phyloP scores from a whole-genome alignment of 2,329 filamentous ascomycete species.

The Penicillium sp. region DNA sequence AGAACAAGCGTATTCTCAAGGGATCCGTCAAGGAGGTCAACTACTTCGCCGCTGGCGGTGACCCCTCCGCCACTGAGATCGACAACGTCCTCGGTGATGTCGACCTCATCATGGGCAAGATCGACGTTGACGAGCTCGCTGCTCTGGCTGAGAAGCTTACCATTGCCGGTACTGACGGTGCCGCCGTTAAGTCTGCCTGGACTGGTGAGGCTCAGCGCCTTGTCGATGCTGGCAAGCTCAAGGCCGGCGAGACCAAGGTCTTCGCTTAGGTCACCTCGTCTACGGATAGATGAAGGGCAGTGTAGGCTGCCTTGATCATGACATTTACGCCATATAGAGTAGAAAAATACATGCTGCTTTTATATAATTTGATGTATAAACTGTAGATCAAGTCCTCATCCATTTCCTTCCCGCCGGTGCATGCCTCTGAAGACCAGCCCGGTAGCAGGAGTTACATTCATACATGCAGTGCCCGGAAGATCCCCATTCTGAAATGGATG shows the following conservation, averaged over 20 bases:
- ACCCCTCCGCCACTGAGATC: constrained; percentile 70
- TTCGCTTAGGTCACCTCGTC: constrained; percentile 29
- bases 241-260: constrained; percentile 73
- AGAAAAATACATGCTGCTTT: constrained; percentile 10
- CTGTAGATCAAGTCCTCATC: too few relatives aligned
- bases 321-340: constrained; percentile 18
- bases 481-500: too few relatives aligned
- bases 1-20: constrained; percentile 98
- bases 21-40: constrained; percentile 94
- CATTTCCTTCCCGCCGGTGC: too few relatives aligned
- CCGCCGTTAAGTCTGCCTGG: constrained; percentile 84
- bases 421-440: too few relatives aligned
- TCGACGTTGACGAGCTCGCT: constrained; percentile 87
- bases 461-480: too few relatives aligned
- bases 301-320: constrained; percentile 11
- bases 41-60: constrained; percentile 78
- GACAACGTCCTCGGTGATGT: constrained; percentile 80
- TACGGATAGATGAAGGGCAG: constrained; percentile 7
- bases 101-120: constrained; percentile 79
- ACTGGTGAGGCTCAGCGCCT: constrained; percentile 72
- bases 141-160: constrained; percentile 75
- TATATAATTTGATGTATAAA: background rate
- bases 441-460: too few relatives aligned
- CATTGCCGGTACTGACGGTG: constrained; percentile 69
- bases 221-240: constrained; percentile 76